Evolutionary conservation across 2,329 filamentous ascomycete species (phyloP).

Genomic region (Nigrospora oryzae): DNA sequence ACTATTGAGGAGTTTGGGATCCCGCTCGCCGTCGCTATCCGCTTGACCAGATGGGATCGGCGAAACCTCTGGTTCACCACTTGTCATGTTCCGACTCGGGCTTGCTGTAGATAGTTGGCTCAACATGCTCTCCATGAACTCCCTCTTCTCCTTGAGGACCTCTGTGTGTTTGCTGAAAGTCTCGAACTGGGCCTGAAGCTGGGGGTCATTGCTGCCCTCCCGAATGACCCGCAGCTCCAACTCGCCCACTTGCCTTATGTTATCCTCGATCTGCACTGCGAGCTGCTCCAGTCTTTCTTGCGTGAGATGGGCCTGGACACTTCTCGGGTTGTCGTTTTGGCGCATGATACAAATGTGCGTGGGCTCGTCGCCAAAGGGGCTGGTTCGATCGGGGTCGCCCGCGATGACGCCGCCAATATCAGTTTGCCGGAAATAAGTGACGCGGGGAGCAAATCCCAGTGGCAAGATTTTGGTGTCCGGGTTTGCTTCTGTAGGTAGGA

Average conservation of each 20-base stretch:
- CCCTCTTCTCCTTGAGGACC: slow-evolving; percentile 49
- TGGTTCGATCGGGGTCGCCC: slow-evolving; percentile 74
- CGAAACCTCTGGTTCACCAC: neutral
- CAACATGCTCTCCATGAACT: slow-evolving; percentile 51
- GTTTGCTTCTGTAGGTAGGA: slow-evolving; percentile 79
- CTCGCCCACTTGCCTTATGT: slow-evolving; percentile 65
- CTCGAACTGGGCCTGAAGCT: slow-evolving; percentile 51
- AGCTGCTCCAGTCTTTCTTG: slow-evolving; percentile 72
- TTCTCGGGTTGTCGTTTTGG: slow-evolving; percentile 76
- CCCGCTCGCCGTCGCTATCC: slow-evolving; percentile 17
- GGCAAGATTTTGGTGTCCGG: slow-evolving; percentile 92
- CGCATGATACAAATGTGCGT: slow-evolving; percentile 97
- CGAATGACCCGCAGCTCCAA: slow-evolving; percentile 59
- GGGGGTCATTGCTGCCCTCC: slow-evolving; percentile 38
- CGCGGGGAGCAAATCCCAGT: slow-evolving; percentile 82
- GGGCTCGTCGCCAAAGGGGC: slow-evolving; percentile 85
- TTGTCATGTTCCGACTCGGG: slow-evolving; percentile 17
- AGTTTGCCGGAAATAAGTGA: slow-evolving; percentile 96
- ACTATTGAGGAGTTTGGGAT: slow-evolving; percentile 57
- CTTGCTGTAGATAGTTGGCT: slow-evolving; percentile 34
- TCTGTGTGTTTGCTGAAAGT: slow-evolving; percentile 45
- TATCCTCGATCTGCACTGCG: slow-evolving; percentile 66
- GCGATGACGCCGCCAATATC: slow-evolving; percentile 77
- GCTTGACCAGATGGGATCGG: slow-evolving; percentile 6
- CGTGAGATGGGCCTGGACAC: slow-evolving; percentile 81